phyloP scores from a whole-genome alignment of 2,329 filamentous ascomycete species.

The Camillea tinctor region DNA sequence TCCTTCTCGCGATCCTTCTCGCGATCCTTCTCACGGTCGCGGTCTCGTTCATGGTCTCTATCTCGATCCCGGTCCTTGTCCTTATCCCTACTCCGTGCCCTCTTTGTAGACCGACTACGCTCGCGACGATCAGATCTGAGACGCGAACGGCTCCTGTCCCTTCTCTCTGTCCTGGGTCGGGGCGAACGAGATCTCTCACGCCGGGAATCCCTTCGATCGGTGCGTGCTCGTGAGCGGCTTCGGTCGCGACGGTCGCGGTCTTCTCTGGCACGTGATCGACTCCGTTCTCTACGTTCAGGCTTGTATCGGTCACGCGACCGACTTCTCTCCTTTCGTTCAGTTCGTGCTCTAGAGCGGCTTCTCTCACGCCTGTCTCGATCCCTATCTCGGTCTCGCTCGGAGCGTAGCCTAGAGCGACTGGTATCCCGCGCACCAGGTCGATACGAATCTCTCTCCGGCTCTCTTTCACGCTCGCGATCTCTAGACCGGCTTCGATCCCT shows the following conservation, averaged over 20 bases:
- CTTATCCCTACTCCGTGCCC: slow-evolving; percentile 22
- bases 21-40: slow-evolving; percentile 19
- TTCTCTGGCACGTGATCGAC: slow-evolving; percentile 29
- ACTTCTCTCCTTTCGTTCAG: slow-evolving; percentile 25
- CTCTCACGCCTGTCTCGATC: slow-evolving; percentile 21
- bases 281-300: slow-evolving; percentile 29
- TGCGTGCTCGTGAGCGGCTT: slow-evolving; percentile 25
- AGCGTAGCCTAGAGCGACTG: slow-evolving; percentile 27
- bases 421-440: slow-evolving; percentile 30
- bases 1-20: slow-evolving; percentile 19
- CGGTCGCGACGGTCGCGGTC: slow-evolving; percentile 31
- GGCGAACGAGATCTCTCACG: slow-evolving; percentile 33
- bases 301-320: slow-evolving; percentile 31
- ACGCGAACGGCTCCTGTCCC: slow-evolving; percentile 29
- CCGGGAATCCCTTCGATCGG: slow-evolving; percentile 23
- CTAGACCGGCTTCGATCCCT: slow-evolving; percentile 38
- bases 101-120: slow-evolving; percentile 19
- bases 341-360: slow-evolving; percentile 23
- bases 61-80: slow-evolving; percentile 21
- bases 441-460: slow-evolving; percentile 33
- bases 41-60: slow-evolving; percentile 14
- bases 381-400: slow-evolving; percentile 20
- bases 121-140: slow-evolving; percentile 22
- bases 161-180: slow-evolving; percentile 28
- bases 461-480: slow-evolving; percentile 33